phyloP scores from a whole-genome alignment of 1,284 basidiomycete species.

The Moniliophthora roreri region DNA sequence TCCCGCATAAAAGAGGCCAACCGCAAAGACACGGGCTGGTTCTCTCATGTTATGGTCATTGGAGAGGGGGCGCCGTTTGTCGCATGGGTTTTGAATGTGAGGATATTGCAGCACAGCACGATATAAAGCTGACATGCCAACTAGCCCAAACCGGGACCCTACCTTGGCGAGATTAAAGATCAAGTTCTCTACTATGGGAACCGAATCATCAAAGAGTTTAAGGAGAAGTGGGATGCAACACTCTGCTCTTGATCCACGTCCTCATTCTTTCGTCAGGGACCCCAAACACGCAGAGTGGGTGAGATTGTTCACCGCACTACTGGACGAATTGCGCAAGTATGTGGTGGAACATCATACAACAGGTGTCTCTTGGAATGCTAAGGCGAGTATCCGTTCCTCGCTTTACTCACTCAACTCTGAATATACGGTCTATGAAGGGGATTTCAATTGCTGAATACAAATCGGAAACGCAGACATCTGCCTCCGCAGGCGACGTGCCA shows the following conservation, averaged over 20 bases:
- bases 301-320: conserved; percentile 65
- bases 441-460: conserved; percentile 58
- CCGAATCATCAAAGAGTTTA: conserved; percentile 90
- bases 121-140: conserved; percentile 8
- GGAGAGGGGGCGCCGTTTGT: conserved; percentile 84
- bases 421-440: conserved; percentile 7
- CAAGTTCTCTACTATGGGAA: conserved; percentile 90
- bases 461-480: conserved; percentile 29
- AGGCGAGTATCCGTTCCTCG: conserved; percentile 42
- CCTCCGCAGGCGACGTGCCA: conserved; percentile 38
- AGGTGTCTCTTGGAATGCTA: conserved; percentile 89
- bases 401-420: neutral
- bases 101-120: conserved; percentile 24
- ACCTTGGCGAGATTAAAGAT: conserved; percentile 86
- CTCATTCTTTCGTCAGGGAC: conserved; percentile 55
- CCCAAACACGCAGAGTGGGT: conserved; percentile 91
- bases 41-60: conserved; percentile 78
- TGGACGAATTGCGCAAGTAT: conserved; percentile 84
- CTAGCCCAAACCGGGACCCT: conserved; percentile 84
- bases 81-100: conserved; percentile 89
- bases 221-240: conserved; percentile 71
- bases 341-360: conserved; percentile 87
- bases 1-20: conserved; percentile 82
- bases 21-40: conserved; percentile 81
- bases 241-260: conserved; percentile 4